Base-by-base conservation (phyloP, 257 asterid species). In the Anisodus tanguticus region DNA sequence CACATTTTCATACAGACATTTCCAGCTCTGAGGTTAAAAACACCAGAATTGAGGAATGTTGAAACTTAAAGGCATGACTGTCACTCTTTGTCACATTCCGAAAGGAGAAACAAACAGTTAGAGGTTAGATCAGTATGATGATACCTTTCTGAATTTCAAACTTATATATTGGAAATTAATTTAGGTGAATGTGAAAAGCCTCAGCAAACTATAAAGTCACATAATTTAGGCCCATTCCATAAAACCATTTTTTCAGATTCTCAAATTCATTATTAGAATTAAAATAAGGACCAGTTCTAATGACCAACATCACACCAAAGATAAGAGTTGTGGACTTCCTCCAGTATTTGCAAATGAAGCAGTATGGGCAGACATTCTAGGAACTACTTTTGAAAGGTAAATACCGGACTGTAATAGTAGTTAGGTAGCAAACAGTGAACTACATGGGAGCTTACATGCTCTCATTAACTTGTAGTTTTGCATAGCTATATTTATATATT, bases 1-100 rank as follows among this genome's bases (percentile, higher is more conserved):
- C 17, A 15, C n/a, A 47, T 72, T 72, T 11, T 45, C 59, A 45
- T 10, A 9, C 15, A 45, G 31, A 71, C 79, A 71, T 45, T n/a
- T 17, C 37, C 58, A 45, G 8, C n/a, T 45, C 80, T n/a, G 54
- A 71, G 37, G 80, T 71, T 45, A 72, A 72, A n/a, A 47, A 49
- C 55, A 19, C 43, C 80, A 72, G 6, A n/a, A 47, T 47, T 6
- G 10, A 72, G 79, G 8, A 45, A 10, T 6, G 41, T 10, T 74
- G 80, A 74, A 45, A 1, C 6, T 10, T 11, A 19, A 11, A 47
- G 59, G 59, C 41, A 47, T 47, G 39, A 45, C 1, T 6, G 19
- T 35, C 9, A 22, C 80, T 47, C 80, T 71, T 71, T 71, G 60
- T 22, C 60, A 47, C 35, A 10, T 74, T 19, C 35, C 43, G 2